These are phyloP conservation scores for Phytophthora cactorum DNA, from an alignment of 352 stramenopile species.

Conservation along the genomic window DNA sequence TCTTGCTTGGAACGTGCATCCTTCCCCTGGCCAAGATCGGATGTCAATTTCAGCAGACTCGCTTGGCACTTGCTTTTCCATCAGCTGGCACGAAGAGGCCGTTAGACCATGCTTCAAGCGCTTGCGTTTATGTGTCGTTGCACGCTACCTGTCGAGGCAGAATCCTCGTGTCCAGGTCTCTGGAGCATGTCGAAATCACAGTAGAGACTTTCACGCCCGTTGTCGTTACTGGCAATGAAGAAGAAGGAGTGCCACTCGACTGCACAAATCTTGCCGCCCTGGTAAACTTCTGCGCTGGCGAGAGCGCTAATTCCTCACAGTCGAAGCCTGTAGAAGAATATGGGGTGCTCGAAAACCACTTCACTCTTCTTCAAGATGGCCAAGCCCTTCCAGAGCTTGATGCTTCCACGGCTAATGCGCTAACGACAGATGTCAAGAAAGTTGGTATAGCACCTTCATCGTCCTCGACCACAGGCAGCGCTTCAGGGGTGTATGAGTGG, in stretches of 20 bases:
- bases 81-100: background rate
- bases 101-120: background rate
- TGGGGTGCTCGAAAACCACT: constrained; percentile 17
- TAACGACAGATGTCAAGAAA: background rate
- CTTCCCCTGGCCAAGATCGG: constrained; percentile 31
- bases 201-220: constrained; percentile 37
- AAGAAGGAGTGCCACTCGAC: constrained; percentile 21
- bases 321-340: background rate
- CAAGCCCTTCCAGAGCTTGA: constrained; percentile 6
- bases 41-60: constrained; percentile 34
- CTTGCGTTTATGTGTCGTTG: constrained; percentile 31
- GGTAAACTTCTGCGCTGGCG: constrained; percentile 10
- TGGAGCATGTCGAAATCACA: constrained; percentile 30
- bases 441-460: constrained; percentile 36
- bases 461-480: constrained; percentile 6
- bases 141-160: constrained; percentile 11
- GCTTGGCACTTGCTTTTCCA: constrained; percentile 39
- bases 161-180: background rate
- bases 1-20: constrained; percentile 42
- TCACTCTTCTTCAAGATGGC: constrained; percentile 22
- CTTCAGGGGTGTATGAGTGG: constrained; percentile 35
- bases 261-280: constrained; percentile 21
- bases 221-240: constrained; percentile 32
- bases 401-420: background rate
- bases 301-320: background rate